phyloP scores from a whole-genome alignment of 495 filamentous ascomycete species.

The Staphylotrichum longicolle region DNA sequence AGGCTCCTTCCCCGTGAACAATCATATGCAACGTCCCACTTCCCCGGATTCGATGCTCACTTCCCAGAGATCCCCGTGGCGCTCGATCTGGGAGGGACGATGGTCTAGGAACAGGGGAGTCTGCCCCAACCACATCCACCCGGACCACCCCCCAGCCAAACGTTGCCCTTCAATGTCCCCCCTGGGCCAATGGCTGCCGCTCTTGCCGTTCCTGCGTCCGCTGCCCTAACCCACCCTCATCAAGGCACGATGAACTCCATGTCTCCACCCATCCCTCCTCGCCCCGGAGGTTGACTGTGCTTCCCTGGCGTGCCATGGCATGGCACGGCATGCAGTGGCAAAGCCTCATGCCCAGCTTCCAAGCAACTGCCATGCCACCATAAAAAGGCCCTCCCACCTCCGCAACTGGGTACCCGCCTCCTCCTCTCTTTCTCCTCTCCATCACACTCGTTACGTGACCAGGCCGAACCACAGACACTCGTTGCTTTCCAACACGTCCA shows the following conservation, averaged over 20 bases:
- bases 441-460: constrained; percentile 17
- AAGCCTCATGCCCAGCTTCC: not conserved
- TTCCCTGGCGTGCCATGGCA: not conserved
- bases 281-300: not conserved
- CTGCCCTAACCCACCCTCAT: not conserved
- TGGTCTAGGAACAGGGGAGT: constrained; percentile 12
- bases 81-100: not conserved
- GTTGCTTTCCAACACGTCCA: constrained; percentile 2
- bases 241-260: not conserved
- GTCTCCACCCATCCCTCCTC: not conserved
- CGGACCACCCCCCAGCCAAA: too few relatives aligned
- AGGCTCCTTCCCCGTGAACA: constrained; percentile 5
- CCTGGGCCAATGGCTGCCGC: constrained; percentile 6
- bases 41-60: constrained; percentile 15
- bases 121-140: not conserved
- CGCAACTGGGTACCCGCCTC: not conserved
- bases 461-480: constrained; percentile 6
- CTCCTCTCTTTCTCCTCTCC: not conserved
- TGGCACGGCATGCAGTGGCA: not conserved
- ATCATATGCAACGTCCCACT: constrained; percentile 22
- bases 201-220: constrained; percentile 8
- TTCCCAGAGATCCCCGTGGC: not conserved
- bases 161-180: not conserved
- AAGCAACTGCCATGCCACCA: not conserved
- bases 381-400: constrained; percentile 4